Evolutionary conservation across 2,329 filamentous ascomycete species (phyloP).

Genomic region (Penicillium sp.): DNA sequence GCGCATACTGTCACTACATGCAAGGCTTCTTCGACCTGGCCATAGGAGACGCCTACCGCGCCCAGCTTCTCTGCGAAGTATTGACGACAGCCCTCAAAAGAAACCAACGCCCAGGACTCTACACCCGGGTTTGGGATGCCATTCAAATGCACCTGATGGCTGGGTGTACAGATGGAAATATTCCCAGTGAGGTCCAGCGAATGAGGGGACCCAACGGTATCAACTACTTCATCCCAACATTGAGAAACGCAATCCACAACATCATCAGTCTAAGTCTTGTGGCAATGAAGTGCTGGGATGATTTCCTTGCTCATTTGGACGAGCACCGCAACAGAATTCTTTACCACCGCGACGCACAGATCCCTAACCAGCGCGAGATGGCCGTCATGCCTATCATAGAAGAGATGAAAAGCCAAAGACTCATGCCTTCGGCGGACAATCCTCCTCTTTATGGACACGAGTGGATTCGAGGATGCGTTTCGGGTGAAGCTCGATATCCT

Average conservation of each 20-base stretch:
- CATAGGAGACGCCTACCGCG: conserved; percentile 41
- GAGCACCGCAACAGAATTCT: conserved; percentile 22
- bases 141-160: conserved; percentile 36
- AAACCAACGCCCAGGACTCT: conserved; percentile 28
- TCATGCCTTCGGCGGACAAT: background rate
- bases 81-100: conserved; percentile 19
- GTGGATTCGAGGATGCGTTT: conserved; percentile 22
- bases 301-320: conserved; percentile 23
- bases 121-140: conserved; percentile 33
- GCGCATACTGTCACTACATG: conserved; percentile 38
- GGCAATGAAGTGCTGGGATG: conserved; percentile 34
- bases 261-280: conserved; percentile 35
- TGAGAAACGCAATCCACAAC: conserved; percentile 31
- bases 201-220: conserved; percentile 29
- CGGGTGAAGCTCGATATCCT: conserved; percentile 27
- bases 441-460: conserved; percentile 29
- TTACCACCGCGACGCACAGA: conserved; percentile 22
- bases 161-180: conserved; percentile 8
- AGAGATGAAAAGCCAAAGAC: background rate
- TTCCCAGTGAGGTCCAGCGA: conserved; percentile 13
- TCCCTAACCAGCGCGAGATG: conserved; percentile 21
- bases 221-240: conserved; percentile 31
- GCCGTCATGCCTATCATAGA: conserved; percentile 8
- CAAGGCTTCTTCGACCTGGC: conserved; percentile 38
- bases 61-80: conserved; percentile 36